These are phyloP conservation scores for Aureobasidium sp. DNA, from an alignment of 2,329 filamentous ascomycete genomes.

Conservation along the genomic window DNA sequence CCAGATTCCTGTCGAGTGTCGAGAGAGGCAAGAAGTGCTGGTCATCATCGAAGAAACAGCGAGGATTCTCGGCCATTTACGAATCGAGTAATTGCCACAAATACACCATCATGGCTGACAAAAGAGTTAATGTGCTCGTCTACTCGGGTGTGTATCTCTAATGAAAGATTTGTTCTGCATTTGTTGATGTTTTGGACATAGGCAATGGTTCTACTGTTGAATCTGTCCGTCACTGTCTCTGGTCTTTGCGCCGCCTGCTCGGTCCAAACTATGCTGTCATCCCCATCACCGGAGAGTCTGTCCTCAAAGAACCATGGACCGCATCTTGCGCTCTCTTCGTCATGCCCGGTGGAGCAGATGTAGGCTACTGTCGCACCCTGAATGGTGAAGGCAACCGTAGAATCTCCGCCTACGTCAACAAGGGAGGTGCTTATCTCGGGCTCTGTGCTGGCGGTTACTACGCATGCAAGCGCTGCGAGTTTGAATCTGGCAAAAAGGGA, in stretches of 20 bases:
- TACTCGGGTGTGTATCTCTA: slow-evolving; percentile 63
- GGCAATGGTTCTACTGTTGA: slow-evolving; percentile 79
- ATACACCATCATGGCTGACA: slow-evolving; percentile 48
- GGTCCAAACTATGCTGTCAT: slow-evolving; percentile 90
- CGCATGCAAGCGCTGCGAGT: slow-evolving; percentile 72
- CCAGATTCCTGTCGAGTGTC: neutral
- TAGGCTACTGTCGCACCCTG: slow-evolving; percentile 79
- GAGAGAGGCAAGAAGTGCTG: neutral
- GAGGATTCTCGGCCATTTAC: slow-evolving; percentile 10
- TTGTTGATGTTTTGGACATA: slow-evolving; percentile 28
- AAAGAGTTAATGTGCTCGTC: slow-evolving; percentile 82
- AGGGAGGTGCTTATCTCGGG: slow-evolving; percentile 78
- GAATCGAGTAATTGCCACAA: slow-evolving; percentile 9
- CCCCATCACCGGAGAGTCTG: slow-evolving; percentile 65
- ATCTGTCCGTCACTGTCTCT: slow-evolving; percentile 83
- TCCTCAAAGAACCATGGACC: slow-evolving; percentile 88
- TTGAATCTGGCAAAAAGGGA: slow-evolving; percentile 72
- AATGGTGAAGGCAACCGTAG: slow-evolving; percentile 81
- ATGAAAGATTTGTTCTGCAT: no score
- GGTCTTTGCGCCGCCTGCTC: slow-evolving; percentile 75
- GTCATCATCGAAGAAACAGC: slow-evolving; percentile 3
- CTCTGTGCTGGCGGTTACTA: slow-evolving; percentile 96
- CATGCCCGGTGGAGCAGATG: slow-evolving; percentile 87
- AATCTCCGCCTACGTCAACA: slow-evolving; percentile 77
- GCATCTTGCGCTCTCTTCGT: slow-evolving; percentile 81